Percentiles rank a stretch among this genome's conserved stretches.
phyloP scores from a whole-genome alignment of 2,329 filamentous ascomycete genomes.

The Cladophialophora carrionii region DNA sequence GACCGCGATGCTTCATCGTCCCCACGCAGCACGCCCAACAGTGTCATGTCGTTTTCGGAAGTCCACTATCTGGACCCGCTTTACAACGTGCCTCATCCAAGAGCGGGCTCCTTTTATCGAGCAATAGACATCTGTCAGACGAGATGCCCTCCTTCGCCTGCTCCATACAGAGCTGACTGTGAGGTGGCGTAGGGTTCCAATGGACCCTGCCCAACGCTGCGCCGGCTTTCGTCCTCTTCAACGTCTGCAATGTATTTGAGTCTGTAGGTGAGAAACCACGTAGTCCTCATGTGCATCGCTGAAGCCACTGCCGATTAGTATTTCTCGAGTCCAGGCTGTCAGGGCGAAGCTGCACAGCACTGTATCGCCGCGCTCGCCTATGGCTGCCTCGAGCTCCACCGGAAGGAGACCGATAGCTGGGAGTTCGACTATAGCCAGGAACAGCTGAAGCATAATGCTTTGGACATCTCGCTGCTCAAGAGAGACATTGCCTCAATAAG shows the following conservation, averaged over 20 bases:
- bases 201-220: conserved; percentile 2
- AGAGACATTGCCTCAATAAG: neutral
- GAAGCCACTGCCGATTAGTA: neutral
- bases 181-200: neutral
- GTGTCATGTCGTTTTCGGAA: neutral
- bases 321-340: conserved; percentile 4
- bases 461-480: neutral
- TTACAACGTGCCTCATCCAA: neutral
- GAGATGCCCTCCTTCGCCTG: neutral
- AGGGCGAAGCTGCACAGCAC: conserved; percentile 6
- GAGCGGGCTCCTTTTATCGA: neutral
- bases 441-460: conserved; percentile 1
- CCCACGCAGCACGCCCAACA: neutral
- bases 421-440: conserved; percentile 4
- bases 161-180: neutral
- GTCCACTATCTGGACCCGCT: neutral
- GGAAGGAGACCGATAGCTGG: neutral
- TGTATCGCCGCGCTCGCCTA: conserved; percentile 2
- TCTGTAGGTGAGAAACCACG: neutral
- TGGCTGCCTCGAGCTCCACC: neutral
- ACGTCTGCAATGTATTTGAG: conserved; percentile 3
- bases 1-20: neutral
- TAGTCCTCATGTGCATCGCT: neutral
- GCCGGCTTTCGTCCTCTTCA: neutral
- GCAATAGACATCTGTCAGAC: conserved; percentile 1